These are phyloP conservation scores for Nematocida displodere DNA, from an alignment of 371 early-diverging fungal genomes.

Conservation along the genomic window DNA sequence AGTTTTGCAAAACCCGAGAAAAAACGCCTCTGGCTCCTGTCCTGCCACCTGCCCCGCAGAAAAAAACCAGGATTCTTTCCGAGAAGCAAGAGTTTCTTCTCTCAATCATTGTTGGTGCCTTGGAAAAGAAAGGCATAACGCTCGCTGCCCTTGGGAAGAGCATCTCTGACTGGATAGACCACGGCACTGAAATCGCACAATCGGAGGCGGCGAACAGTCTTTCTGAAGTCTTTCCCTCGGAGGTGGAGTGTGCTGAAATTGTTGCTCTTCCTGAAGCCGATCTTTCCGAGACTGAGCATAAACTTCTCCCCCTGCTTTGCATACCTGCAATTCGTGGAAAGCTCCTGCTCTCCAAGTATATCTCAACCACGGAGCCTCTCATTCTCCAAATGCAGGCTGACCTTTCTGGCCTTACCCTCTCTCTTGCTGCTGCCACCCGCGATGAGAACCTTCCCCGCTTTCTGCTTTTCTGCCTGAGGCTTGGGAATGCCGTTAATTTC, in stretches of 20 bases:
- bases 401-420: not conserved
- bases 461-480: not conserved
- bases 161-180: not conserved
- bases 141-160: not conserved
- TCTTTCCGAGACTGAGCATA: not conserved
- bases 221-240: slow-evolving; percentile 23
- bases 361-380: slow-evolving; percentile 5
- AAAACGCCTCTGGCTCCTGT: not conserved
- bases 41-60: not conserved
- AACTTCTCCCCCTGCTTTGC: not conserved
- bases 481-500: slow-evolving; percentile 33
- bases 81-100: slow-evolving; percentile 49
- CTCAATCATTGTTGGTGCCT: slow-evolving; percentile 12
- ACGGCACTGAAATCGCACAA: not conserved
- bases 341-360: slow-evolving; percentile 15
- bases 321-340: not conserved
- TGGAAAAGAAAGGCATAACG: slow-evolving; percentile 10
- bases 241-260: slow-evolving; percentile 2
- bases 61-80: slow-evolving; percentile 1
- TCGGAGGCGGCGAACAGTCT: slow-evolving; percentile 9
- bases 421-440: not conserved
- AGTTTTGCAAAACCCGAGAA: slow-evolving; percentile 22
- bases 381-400: not conserved
- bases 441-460: slow-evolving; percentile 17
- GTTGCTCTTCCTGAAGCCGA: not conserved